These are phyloP conservation scores for Teunomyces atbi DNA, from an alignment of 805 yeast genomes.

Conservation along the genomic window DNA sequence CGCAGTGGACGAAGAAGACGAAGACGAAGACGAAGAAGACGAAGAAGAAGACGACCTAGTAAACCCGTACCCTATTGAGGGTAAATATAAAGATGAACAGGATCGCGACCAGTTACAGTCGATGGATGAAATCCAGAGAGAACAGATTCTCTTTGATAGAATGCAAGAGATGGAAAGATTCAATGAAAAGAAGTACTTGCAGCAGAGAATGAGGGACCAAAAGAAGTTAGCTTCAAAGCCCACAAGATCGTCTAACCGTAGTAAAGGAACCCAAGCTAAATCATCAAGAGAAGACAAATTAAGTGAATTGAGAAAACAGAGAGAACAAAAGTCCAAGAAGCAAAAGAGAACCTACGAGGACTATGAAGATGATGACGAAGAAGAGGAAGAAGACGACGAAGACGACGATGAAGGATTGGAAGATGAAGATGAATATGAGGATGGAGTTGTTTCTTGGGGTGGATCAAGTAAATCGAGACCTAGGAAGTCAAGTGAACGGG, in stretches of 20 bases:
- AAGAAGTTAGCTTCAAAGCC: slow-evolving; percentile 24
- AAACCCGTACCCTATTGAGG: slow-evolving; percentile 92
- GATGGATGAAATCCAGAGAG: slow-evolving; percentile 92
- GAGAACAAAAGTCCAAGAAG: slow-evolving; percentile 59
- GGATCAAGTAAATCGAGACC: slow-evolving; percentile 43
- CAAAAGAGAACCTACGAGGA: slow-evolving; percentile 16
- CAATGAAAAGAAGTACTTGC: slow-evolving; percentile 79
- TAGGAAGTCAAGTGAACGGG: slow-evolving; percentile 38
- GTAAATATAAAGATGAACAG: slow-evolving; percentile 78
- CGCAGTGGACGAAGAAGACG: slow-evolving; percentile 21
- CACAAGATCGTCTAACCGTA: slow-evolving; percentile 40
- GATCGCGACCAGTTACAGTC: slow-evolving; percentile 66
- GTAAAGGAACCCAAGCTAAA: slow-evolving; percentile 23
- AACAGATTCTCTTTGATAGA: slow-evolving; percentile 86
- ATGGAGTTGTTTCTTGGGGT: slow-evolving; percentile 24
- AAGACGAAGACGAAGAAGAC: slow-evolving; percentile 26
- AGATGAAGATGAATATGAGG: slow-evolving; percentile 39
- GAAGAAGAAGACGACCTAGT: slow-evolving; percentile 38
- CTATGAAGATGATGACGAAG: slow-evolving; percentile 22
- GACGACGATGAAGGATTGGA: slow-evolving; percentile 41
- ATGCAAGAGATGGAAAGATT: slow-evolving; percentile 87
- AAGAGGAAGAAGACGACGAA: slow-evolving; percentile 28
- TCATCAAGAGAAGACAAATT: slow-evolving; percentile 52
- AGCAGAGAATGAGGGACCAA: slow-evolving; percentile 71
- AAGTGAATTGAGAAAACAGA: slow-evolving; percentile 70